Evolutionary conservation across 2,329 filamentous ascomycete genomes (phyloP).

Genomic region (Gliomastix tumulicola): DNA sequence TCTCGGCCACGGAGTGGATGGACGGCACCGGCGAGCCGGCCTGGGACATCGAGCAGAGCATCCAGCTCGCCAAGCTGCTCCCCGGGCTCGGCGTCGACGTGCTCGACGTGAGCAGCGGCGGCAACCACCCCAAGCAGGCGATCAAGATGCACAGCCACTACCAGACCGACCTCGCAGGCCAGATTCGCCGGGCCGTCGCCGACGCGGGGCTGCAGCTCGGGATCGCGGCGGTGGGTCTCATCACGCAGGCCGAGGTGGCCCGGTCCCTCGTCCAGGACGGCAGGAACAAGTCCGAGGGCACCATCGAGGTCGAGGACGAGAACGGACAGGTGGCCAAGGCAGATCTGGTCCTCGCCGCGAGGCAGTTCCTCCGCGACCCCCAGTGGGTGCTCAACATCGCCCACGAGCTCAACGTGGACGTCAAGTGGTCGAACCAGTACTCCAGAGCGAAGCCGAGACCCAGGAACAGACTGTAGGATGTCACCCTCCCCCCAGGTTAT

Average conservation of each 20-base stretch:
- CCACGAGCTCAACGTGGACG: conserved; percentile 61
- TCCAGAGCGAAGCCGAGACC: conserved; percentile 22
- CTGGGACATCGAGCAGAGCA: conserved; percentile 62
- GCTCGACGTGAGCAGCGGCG: conserved; percentile 74
- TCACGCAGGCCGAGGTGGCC: conserved; percentile 64
- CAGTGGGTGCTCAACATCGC: conserved; percentile 70
- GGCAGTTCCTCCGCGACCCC: conserved; percentile 77
- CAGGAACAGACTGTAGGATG: no score
- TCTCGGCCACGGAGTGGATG: conserved; percentile 60
- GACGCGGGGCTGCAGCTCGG: conserved; percentile 43
- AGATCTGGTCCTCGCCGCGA: conserved; percentile 67
- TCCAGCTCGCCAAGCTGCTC: conserved; percentile 41
- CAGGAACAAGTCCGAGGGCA: conserved; percentile 19
- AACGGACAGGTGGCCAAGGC: conserved; percentile 33
- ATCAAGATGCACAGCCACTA: conserved; percentile 58
- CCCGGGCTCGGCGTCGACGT: conserved; percentile 72
- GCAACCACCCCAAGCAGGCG: conserved; percentile 56
- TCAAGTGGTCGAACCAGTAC: conserved; percentile 68
- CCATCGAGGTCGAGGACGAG: conserved; percentile 31
- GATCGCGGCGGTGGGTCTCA: conserved; percentile 69
- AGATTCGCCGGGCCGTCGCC: conserved; percentile 60
- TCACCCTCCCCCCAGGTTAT: no score
- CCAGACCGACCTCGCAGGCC: conserved; percentile 67
- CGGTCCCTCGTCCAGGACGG: conserved; percentile 42
- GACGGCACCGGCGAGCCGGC: conserved; percentile 35